Evolutionary conservation across 148 eudicot species (phyloP).

Genomic region (Polygonum maritimum): DNA sequence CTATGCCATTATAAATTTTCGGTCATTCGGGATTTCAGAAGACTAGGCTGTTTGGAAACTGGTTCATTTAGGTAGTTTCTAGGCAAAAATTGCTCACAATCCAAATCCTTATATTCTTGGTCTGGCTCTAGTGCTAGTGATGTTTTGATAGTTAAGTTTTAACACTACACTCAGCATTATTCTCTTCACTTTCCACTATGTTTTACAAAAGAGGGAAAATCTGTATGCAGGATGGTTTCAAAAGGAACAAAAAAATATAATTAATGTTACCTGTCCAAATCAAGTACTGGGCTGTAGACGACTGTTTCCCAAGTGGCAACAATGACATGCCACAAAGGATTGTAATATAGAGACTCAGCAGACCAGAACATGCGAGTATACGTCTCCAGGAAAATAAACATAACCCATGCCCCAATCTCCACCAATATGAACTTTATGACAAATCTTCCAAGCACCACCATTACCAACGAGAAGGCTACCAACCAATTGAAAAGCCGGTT

Average conservation of each 20-base stretch:
- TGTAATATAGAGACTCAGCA: slow-evolving; percentile 95
- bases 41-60: neutral
- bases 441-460: slow-evolving; percentile 93
- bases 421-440: slow-evolving; percentile 72
- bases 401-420: slow-evolving; percentile 94
- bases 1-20: no score
- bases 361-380: slow-evolving; percentile 99
- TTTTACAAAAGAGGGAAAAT: neutral
- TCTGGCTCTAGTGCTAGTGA: neutral
- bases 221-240: neutral
- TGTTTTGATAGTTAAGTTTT: neutral
- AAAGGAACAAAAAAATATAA: neutral
- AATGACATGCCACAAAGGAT: slow-evolving; percentile 84
- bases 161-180: neutral
- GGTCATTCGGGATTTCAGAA: no score
- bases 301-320: slow-evolving; percentile 85
- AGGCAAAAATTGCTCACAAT: neutral
- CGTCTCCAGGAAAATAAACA: slow-evolving; percentile 92
- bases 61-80: neutral
- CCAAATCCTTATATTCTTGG: neutral
- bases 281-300: slow-evolving; percentile 90
- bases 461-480: slow-evolving; percentile 86
- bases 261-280: slow-evolving; percentile 72
- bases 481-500: slow-evolving; percentile 94
- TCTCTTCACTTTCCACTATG: neutral